These are phyloP conservation scores for Tilletia horrida DNA, from an alignment of 1,284 basidiomycete genomes.

Conservation along the genomic window DNA sequence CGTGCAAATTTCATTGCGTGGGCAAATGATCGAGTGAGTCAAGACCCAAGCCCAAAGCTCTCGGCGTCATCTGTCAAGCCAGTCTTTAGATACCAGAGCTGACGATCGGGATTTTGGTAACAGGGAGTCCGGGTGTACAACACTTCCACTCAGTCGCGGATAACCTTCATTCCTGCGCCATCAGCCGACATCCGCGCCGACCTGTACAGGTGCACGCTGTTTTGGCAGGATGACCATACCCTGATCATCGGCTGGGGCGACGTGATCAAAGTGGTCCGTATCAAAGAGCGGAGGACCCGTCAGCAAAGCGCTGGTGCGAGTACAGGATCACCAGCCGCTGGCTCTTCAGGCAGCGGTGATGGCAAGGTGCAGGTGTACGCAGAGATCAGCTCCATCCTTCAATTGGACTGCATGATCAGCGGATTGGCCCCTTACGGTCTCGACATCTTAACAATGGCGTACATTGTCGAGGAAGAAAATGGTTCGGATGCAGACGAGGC, in stretches of 20 bases:
- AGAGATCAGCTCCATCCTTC: slow-evolving; percentile 86
- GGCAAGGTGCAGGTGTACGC: slow-evolving; percentile 56
- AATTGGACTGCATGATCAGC: slow-evolving; percentile 91
- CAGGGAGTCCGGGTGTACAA: slow-evolving; percentile 94
- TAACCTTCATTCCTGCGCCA: slow-evolving; percentile 82
- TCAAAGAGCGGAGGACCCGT: slow-evolving; percentile 27
- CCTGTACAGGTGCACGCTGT: slow-evolving; percentile 82
- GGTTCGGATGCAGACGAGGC: slow-evolving; percentile 61
- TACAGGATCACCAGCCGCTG: no score
- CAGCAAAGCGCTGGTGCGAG: background rate
- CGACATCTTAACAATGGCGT: slow-evolving; percentile 76
- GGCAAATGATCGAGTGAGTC: slow-evolving; percentile 79
- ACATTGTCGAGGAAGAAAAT: slow-evolving; percentile 55
- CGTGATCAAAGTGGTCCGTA: slow-evolving; percentile 76
- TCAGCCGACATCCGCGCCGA: slow-evolving; percentile 80
- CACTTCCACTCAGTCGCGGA: slow-evolving; percentile 70
- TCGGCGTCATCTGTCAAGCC: no score
- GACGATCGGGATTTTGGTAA: background rate
- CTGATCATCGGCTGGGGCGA: slow-evolving; percentile 93
- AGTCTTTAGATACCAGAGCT: background rate
- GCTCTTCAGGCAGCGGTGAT: background rate
- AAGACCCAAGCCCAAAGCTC: no score
- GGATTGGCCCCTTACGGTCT: slow-evolving; percentile 75
- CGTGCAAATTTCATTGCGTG: slow-evolving; percentile 81
- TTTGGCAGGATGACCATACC: slow-evolving; percentile 84